Evolutionary conservation across 345 rosid genomes (phyloP).

Genomic region (Abelmoschus esculentus): DNA sequence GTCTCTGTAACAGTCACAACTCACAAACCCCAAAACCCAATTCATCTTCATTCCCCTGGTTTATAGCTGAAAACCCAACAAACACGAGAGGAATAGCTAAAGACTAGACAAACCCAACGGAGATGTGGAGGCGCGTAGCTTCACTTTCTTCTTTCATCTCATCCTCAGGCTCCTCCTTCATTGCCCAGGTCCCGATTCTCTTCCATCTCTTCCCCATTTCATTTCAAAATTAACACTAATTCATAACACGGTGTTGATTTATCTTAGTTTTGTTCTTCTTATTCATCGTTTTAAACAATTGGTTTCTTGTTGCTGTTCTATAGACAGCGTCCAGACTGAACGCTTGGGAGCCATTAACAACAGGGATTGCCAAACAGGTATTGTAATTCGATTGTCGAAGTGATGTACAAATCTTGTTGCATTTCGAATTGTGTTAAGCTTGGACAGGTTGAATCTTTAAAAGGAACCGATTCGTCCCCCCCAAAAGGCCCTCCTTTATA

Average conservation of each 20-base stretch:
- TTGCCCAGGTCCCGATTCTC: neutral
- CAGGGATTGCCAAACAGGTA: conserved; percentile 41
- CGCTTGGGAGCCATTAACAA: conserved; percentile 32
- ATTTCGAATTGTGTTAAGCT: neutral
- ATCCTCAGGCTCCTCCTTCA: conserved; percentile 38
- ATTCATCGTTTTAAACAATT: neutral
- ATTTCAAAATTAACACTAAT: neutral
- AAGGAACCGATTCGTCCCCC: neutral
- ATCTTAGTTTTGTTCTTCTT: neutral
- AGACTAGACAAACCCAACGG: neutral
- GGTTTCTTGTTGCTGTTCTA: neutral
- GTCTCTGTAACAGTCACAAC: conserved; percentile 18
- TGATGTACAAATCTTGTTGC: neutral
- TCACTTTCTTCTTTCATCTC: conserved; percentile 47
- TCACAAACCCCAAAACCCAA: neutral
- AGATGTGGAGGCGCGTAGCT: conserved; percentile 22
- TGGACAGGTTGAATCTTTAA: neutral
- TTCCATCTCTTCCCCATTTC: neutral
- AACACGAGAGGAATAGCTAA: neutral
- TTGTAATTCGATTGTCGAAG: neutral
- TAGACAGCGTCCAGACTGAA: conserved; percentile 34
- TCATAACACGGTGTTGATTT: neutral
- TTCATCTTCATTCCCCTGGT: neutral
- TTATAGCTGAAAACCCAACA: neutral
- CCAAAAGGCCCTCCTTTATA: neutral